phyloP scores from a whole-genome alignment of 345 rosid genomes.

The Salix udensis region DNA sequence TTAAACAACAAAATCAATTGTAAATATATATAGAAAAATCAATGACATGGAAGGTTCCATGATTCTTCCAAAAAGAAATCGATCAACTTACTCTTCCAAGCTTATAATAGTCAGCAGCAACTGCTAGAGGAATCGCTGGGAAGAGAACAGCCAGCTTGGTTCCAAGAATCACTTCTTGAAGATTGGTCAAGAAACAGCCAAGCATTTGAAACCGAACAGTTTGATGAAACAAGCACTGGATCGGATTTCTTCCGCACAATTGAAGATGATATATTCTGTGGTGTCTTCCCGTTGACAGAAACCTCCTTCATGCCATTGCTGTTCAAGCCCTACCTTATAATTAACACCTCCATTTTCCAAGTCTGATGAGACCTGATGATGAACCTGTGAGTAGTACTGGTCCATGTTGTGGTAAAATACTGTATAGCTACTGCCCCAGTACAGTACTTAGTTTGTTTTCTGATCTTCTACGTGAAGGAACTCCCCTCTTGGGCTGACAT shows the following conservation, averaged over 20 bases:
- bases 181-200: constrained; percentile 30
- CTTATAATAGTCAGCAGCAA: constrained; percentile 35
- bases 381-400: not conserved
- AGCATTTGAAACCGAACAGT: constrained; percentile 31
- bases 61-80: not conserved
- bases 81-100: constrained; percentile 39
- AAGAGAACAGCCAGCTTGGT: constrained; percentile 52
- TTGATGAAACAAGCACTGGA: constrained; percentile 23
- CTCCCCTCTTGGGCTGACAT: not conserved
- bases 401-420: not conserved
- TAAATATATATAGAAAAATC: not conserved
- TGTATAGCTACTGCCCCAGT: not conserved
- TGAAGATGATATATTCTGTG: constrained; percentile 34
- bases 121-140: constrained; percentile 51
- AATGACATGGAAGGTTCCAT: not conserved
- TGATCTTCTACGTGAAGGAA: not conserved
- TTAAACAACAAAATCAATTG: not conserved
- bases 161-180: constrained; percentile 44
- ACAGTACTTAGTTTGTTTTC: not conserved
- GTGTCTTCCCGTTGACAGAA: constrained; percentile 14
- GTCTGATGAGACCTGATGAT: constrained; percentile 4
- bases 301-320: not conserved
- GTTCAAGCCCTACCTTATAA: not conserved
- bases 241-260: constrained; percentile 39
- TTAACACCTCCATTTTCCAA: constrained; percentile 16